A percentile compares a stretch with the other conserved stretches of the same genome.
These are phyloP conservation scores for Venturia aucupariae DNA, from an alignment of 2,329 filamentous ascomycete genomes.

Conservation along the genomic window DNA sequence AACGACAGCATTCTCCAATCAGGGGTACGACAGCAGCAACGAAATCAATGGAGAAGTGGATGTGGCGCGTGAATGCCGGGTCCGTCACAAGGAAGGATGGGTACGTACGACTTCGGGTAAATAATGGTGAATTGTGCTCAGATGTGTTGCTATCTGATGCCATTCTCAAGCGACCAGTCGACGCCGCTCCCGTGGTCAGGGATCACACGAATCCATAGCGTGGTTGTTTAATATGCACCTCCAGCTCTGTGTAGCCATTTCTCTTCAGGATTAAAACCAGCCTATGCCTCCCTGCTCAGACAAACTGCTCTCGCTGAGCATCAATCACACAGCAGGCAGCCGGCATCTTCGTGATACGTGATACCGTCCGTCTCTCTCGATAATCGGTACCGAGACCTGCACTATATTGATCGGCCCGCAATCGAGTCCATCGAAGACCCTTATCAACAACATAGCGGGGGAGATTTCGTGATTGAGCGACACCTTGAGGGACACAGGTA, in stretches of 20 bases:
- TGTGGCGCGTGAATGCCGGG: background rate
- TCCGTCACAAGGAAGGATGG: background rate
- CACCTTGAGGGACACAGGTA: conserved; percentile 5
- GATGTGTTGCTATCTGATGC: conserved; percentile 3
- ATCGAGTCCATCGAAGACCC: background rate
- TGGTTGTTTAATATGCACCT: conserved; percentile 4
- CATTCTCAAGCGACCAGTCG: background rate
- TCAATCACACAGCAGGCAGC: background rate
- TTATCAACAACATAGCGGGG: conserved; percentile 1
- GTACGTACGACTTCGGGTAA: background rate
- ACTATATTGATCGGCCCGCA: background rate
- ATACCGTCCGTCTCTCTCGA: background rate
- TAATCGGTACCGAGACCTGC: background rate
- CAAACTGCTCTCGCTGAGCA: background rate
- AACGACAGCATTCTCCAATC: background rate
- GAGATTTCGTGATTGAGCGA: conserved; percentile 5
- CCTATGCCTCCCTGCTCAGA: background rate
- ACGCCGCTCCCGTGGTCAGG: background rate
- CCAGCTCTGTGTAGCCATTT: background rate
- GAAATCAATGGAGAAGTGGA: background rate
- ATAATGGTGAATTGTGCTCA: conserved; percentile 8
- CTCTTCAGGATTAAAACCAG: background rate
- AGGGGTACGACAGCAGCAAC: background rate
- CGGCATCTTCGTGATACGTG: background rate
- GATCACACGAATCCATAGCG: background rate